A percentile compares a stretch with the other conserved stretches of the same genome.
phyloP scores from a whole-genome alignment of 805 yeast species.

The Kluyveromyces nonfermentans region DNA sequence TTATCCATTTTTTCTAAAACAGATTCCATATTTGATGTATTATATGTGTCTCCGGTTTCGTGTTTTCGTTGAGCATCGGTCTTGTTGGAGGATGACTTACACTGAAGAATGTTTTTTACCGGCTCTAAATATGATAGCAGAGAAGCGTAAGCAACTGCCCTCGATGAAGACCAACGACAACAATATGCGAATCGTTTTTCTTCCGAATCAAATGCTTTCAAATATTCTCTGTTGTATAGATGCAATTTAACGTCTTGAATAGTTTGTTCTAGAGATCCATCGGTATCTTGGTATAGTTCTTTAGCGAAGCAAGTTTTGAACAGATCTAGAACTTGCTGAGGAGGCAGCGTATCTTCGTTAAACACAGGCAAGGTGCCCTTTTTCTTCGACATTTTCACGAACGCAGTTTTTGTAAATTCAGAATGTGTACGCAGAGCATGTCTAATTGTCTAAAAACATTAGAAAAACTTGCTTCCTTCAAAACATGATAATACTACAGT shows the following conservation, averaged over 20 bases:
- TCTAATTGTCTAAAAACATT: no score
- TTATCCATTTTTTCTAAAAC: neutral
- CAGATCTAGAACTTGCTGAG: slow-evolving; percentile 25
- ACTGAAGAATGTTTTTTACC: slow-evolving; percentile 30
- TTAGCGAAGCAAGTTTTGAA: slow-evolving; percentile 21
- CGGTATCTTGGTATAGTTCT: slow-evolving; percentile 18
- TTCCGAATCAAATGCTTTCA: slow-evolving; percentile 55
- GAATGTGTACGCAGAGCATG: no score
- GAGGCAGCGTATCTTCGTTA: slow-evolving; percentile 18
- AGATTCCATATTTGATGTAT: slow-evolving; percentile 6
- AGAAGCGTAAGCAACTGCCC: slow-evolving; percentile 67
- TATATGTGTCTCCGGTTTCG: slow-evolving; percentile 13
- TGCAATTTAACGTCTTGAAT: slow-evolving; percentile 66
- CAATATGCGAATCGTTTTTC: slow-evolving; percentile 67
- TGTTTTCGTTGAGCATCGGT: slow-evolving; percentile 21
- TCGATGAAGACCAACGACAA: slow-evolving; percentile 77
- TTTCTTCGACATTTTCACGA: slow-evolving; percentile 1
- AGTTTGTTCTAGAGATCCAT: slow-evolving; percentile 11
- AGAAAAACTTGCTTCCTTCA: no score
- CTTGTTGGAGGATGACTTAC: neutral
- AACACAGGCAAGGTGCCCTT: slow-evolving; percentile 17
- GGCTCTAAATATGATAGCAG: slow-evolving; percentile 46
- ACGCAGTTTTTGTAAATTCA: neutral
- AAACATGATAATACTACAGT: no score
- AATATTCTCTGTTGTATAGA: slow-evolving; percentile 61